phyloP scores from a whole-genome alignment of 1,284 basidiomycete species.

The Spongiforma sp. region DNA sequence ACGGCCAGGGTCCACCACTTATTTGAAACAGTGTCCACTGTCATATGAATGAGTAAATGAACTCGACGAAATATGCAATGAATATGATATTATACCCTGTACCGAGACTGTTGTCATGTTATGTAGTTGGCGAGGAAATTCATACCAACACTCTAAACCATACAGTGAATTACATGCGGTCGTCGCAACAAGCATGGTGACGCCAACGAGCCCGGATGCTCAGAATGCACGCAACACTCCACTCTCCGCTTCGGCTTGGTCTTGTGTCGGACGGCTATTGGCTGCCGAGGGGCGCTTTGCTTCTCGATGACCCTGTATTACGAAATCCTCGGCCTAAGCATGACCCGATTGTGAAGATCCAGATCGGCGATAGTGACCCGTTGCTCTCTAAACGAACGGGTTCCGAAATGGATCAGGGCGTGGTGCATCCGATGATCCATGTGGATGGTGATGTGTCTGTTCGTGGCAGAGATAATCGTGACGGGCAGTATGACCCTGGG shows the following conservation, averaged over 20 bases:
- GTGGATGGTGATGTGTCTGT: conserved; percentile 14
- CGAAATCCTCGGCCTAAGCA: too few species aligned
- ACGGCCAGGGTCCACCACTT: too few species aligned
- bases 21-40: too few species aligned
- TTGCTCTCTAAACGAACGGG: conserved; percentile 34
- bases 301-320: too few species aligned
- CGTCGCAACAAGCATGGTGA: conserved; percentile 33
- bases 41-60: too few species aligned
- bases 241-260: conserved; percentile 33
- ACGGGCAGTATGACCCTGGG: conserved; percentile 6
- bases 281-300: conserved; percentile 2
- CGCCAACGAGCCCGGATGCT: conserved; percentile 32
- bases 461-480: conserved; percentile 19
- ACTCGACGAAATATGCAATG: too few species aligned
- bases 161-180: conserved; percentile 15
- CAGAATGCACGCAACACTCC: conserved; percentile 31
- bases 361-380: conserved; percentile 27
- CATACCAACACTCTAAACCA: too few species aligned
- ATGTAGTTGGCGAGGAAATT: too few species aligned
- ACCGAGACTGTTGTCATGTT: too few species aligned
- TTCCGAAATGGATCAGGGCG: conserved; percentile 34
- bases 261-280: conserved; percentile 18
- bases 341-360: too few species aligned
- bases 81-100: too few species aligned
- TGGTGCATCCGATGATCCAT: too few species aligned